phyloP scores from a whole-genome alignment of 257 asterid genomes.

The Rauvolfia tetraphylla region DNA sequence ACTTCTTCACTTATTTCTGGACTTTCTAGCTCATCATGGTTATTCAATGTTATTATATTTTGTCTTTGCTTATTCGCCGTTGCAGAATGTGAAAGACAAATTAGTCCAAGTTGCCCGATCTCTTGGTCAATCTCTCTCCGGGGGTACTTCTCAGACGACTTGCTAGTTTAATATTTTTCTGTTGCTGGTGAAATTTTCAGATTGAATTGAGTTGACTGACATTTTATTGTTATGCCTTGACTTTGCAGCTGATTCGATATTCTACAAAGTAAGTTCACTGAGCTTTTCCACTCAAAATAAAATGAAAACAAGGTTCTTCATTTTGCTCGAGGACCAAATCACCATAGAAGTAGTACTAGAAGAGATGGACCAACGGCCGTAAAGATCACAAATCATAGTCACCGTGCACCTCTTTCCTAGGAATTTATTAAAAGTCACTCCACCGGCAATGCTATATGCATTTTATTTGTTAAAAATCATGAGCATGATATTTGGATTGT shows the following conservation, averaged over 20 bases:
- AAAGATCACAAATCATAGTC: background rate
- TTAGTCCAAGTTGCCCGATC: conserved; percentile 74
- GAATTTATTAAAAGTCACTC: background rate
- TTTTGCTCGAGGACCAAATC: background rate
- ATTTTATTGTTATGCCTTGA: conserved; percentile 7
- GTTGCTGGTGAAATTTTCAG: conserved; percentile 5
- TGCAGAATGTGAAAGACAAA: conserved; percentile 78
- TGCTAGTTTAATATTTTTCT: background rate
- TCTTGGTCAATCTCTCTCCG: conserved; percentile 42
- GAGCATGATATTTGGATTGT: background rate
- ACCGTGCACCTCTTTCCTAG: background rate
- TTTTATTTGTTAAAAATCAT: background rate
- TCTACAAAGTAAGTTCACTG: conserved; percentile 62
- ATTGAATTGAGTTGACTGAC: conserved; percentile 6
- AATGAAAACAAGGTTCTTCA: background rate
- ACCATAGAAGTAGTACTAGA: background rate
- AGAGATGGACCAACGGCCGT: background rate
- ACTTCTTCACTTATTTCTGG: background rate
- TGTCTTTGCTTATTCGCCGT: background rate
- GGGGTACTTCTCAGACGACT: conserved; percentile 37
- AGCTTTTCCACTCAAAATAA: background rate
- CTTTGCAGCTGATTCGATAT: conserved; percentile 65
- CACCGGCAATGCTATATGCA: background rate
- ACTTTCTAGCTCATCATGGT: background rate
- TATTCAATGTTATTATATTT: background rate